phyloP scores from a whole-genome alignment of 805 yeast genomes.

The Kurtzmaniella fragi region DNA sequence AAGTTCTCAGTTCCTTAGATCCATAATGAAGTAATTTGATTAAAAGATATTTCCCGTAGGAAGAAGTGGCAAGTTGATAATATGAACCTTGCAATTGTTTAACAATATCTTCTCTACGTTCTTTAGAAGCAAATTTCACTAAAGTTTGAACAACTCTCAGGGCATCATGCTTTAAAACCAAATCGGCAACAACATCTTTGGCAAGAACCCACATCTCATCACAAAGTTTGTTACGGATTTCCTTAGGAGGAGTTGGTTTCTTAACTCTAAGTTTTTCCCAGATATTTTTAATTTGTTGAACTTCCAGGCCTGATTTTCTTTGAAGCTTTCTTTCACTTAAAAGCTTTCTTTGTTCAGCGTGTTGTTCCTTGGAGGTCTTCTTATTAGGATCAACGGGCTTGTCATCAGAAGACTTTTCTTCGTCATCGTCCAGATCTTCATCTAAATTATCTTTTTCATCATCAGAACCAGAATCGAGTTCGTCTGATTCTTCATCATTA shows the following conservation, averaged over 20 bases:
- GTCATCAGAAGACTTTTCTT: conserved; percentile 13
- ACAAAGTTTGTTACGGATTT: conserved; percentile 69
- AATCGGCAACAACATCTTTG: conserved; percentile 70
- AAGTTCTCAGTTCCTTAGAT: conserved; percentile 68
- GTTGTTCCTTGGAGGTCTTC: conserved; percentile 58
- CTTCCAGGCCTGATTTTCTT: conserved; percentile 83
- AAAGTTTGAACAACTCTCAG: conserved; percentile 94
- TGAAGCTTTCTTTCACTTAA: conserved; percentile 79
- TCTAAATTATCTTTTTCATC: conserved; percentile 26
- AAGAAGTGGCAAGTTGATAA: conserved; percentile 80
- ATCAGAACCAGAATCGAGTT: conserved; percentile 10
- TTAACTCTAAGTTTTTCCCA: conserved; percentile 93
- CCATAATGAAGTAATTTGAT: conserved; percentile 92
- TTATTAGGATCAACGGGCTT: conserved; percentile 35
- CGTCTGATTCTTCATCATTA: conserved; percentile 11
- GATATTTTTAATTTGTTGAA: conserved; percentile 74
- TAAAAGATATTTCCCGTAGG: conserved; percentile 89
- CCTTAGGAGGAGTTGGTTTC: conserved; percentile 74
- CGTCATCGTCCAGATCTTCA: conserved; percentile 23
- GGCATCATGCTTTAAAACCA: conserved; percentile 93
- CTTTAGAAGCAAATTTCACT: conserved; percentile 78
- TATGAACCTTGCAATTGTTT: conserved; percentile 66
- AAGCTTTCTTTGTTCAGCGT: conserved; percentile 75
- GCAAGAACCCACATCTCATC: conserved; percentile 82
- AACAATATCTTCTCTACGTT: conserved; percentile 69